phyloP scores from a whole-genome alignment of 1,284 basidiomycete species.

The Cryptococcus hybrid region DNA sequence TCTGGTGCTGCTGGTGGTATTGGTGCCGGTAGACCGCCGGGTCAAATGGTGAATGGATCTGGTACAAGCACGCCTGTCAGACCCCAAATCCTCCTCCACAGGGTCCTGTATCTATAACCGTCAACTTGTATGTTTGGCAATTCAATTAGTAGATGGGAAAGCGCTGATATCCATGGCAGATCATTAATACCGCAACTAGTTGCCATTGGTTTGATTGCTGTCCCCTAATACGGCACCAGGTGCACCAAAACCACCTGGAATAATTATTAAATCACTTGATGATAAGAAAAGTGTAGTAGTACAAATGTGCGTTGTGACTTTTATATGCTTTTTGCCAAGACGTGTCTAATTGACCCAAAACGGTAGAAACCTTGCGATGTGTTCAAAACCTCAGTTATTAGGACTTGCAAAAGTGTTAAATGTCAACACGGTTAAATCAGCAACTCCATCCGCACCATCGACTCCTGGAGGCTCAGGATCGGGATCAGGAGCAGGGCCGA shows the following conservation, averaged over 20 bases:
- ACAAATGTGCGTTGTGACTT: slow-evolving; percentile 26
- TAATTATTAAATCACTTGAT: slow-evolving; percentile 29
- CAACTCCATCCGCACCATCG: neutral
- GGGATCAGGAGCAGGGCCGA: neutral
- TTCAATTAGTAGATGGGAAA: neutral
- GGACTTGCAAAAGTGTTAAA: slow-evolving; percentile 35
- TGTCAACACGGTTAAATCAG: slow-evolving; percentile 9
- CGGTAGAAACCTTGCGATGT: slow-evolving; percentile 17
- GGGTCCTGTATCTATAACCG: slow-evolving; percentile 16
- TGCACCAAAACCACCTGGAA: slow-evolving; percentile 20
- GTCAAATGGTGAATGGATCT: neutral
- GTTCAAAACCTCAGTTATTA: slow-evolving; percentile 29
- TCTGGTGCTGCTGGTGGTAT: neutral
- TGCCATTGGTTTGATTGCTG: slow-evolving; percentile 16
- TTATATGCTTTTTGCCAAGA: too few relatives aligned
- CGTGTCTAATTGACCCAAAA: neutral
- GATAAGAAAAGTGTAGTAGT: slow-evolving; percentile 34
- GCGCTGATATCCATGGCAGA: neutral
- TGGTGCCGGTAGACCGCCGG: neutral
- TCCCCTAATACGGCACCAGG: slow-evolving; percentile 21
- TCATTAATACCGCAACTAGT: slow-evolving; percentile 19
- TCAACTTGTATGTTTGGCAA: slow-evolving; percentile 12
- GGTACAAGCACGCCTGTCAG: neutral
- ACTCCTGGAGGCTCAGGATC: neutral
- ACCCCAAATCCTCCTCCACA: slow-evolving; percentile 2